phyloP scores from a whole-genome alignment of 306 rosid species.

The Acacia acuminata region DNA sequence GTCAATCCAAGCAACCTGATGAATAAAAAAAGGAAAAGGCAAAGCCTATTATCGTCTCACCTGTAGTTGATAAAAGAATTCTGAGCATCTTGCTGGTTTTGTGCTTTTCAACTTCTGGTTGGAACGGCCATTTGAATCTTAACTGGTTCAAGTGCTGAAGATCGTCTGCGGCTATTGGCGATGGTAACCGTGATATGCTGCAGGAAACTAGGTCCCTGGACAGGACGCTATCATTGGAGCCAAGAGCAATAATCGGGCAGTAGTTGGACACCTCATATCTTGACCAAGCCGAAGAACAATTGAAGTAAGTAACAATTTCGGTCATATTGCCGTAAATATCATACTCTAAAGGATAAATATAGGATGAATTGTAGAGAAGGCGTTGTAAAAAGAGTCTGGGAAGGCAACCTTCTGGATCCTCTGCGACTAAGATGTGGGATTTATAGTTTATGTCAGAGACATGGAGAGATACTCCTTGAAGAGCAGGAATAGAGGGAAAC shows the following conservation, averaged over 20 bases:
- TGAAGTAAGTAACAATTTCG: not conserved
- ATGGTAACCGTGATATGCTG: not conserved
- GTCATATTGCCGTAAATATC: accelerated
- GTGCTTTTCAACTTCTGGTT: not conserved
- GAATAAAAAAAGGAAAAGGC: too few relatives aligned
- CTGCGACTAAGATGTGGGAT: too few relatives aligned
- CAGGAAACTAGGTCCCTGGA: not conserved
- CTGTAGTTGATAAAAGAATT: not conserved
- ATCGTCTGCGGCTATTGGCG: accelerated
- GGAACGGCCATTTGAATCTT: not conserved
- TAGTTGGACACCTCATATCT: not conserved
- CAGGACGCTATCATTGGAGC: not conserved
- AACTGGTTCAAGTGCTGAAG: accelerated
- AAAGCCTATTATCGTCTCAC: not conserved
- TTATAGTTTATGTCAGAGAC: too few relatives aligned
- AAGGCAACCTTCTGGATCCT: too few relatives aligned
- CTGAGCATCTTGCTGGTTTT: not conserved
- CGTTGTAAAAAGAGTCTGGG: too few relatives aligned
- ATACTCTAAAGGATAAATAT: not conserved
- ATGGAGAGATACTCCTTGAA: too few relatives aligned
- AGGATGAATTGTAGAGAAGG: too few relatives aligned
- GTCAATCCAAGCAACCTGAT: too few relatives aligned
- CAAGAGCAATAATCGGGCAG: not conserved
- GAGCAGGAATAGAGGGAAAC: too few relatives aligned
- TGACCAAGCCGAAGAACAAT: slow-evolving; percentile 25